Percentiles rank a stretch among this genome's conserved stretches.
phyloP scores from a whole-genome alignment of 2,329 filamentous ascomycete species.

The Podosphaera fusca region DNA sequence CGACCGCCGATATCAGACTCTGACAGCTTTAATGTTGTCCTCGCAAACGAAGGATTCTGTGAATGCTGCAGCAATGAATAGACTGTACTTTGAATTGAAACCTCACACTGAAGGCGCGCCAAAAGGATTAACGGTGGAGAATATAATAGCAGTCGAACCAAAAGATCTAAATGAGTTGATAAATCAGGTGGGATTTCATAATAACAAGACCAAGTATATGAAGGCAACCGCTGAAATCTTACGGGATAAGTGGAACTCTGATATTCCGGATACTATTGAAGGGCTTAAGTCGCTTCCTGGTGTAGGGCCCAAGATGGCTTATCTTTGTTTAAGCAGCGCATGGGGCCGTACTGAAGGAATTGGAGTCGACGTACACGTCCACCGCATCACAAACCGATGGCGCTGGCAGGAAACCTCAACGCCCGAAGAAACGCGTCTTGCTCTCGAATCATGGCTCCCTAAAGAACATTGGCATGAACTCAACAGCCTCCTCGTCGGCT shows the following conservation, averaged over 20 bases:
- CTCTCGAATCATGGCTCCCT: constrained; percentile 44
- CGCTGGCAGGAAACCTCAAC: constrained; percentile 42
- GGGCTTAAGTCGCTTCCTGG: constrained; percentile 41
- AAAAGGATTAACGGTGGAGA: constrained; percentile 34
- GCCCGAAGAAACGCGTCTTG: constrained; percentile 42
- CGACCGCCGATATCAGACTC: constrained; percentile 43
- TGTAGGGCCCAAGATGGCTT: constrained; percentile 56
- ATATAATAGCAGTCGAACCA: constrained; percentile 36
- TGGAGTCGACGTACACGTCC: constrained; percentile 48
- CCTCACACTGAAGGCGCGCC: constrained; percentile 13
- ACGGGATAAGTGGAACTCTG: constrained; percentile 31
- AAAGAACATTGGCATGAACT: constrained; percentile 52
- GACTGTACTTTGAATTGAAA: constrained; percentile 37
- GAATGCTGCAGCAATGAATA: constrained; percentile 42
- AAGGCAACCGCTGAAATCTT: constrained; percentile 39
- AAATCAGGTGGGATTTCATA: constrained; percentile 48
- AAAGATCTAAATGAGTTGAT: constrained; percentile 39
- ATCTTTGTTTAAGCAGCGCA: constrained; percentile 43
- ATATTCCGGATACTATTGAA: constrained; percentile 43
- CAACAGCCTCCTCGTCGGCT: constrained; percentile 48
- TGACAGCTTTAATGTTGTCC: constrained; percentile 47
- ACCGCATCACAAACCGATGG: constrained; percentile 55
- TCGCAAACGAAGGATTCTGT: constrained; percentile 56
- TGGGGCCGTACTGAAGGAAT: constrained; percentile 37
- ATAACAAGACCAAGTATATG: constrained; percentile 52